Conservation (phyloP, 129 eudicot species). For the Silybum marianum region DNA sequence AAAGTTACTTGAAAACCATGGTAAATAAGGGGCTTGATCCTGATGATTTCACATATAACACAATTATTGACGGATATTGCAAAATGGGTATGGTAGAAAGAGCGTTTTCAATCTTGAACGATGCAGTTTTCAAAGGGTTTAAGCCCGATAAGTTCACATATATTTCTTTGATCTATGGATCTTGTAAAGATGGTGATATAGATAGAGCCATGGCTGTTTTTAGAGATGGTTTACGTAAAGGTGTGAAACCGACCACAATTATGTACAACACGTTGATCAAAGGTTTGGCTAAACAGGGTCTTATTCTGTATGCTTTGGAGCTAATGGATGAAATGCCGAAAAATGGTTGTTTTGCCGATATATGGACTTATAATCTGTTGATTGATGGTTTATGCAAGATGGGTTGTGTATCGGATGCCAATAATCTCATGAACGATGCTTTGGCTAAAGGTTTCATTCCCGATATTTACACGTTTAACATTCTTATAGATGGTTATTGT, state of each 20-base stretch:
- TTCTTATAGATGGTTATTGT: slow-evolving; percentile 89
- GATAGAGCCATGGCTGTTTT: slow-evolving; percentile 66
- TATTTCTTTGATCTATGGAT: slow-evolving; percentile 66
- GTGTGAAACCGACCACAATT: slow-evolving; percentile 54
- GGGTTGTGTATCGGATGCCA: slow-evolving; percentile 85
- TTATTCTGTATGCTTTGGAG: slow-evolving; percentile 67
- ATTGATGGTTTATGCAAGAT: slow-evolving; percentile 88
- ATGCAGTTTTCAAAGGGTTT: slow-evolving; percentile 79
- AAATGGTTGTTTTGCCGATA: slow-evolving; percentile 66
- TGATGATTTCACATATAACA: slow-evolving; percentile 85
- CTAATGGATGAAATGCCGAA: slow-evolving; percentile 71
- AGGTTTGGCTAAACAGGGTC: slow-evolving; percentile 78
- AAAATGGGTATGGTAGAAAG: slow-evolving; percentile 65
- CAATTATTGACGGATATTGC: slow-evolving; percentile 78
- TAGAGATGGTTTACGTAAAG: slow-evolving; percentile 57
- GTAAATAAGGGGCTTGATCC: slow-evolving; percentile 80
- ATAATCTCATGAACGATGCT: slow-evolving; percentile 56
- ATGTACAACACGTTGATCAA: slow-evolving; percentile 78
- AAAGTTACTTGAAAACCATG: slow-evolving; percentile 66
- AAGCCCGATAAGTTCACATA: slow-evolving; percentile 79
- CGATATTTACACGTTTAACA: slow-evolving; percentile 86
- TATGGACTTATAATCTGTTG: slow-evolving; percentile 79
- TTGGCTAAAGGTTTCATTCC: slow-evolving; percentile 75
- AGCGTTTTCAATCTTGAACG: slow-evolving; percentile 55
- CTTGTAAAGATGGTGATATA: slow-evolving; percentile 68